Conservation (phyloP, 2,329 filamentous ascomycete genomes). For the Colletotrichum limetticola region DNA sequence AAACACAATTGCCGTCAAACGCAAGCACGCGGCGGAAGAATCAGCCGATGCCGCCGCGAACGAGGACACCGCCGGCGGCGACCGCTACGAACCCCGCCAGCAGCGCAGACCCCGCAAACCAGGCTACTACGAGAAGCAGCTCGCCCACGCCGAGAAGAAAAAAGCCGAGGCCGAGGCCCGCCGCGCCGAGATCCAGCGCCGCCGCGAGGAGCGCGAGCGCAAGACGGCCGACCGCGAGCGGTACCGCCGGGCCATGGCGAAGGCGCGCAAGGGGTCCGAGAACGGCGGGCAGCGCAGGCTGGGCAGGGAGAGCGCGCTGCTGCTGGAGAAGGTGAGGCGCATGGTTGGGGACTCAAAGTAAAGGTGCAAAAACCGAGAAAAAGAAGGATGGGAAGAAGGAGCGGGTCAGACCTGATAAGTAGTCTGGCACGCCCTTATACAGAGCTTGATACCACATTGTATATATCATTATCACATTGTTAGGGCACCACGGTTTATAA, state of each 20-base stretch:
- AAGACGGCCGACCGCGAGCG: constrained; percentile 73
- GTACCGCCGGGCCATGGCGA: constrained; percentile 75
- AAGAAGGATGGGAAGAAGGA: neutral
- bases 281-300: constrained; percentile 79
- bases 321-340: constrained; percentile 82
- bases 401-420: neutral
- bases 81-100: constrained; percentile 34
- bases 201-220: constrained; percentile 72
- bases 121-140: constrained; percentile 75
- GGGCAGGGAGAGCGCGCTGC: constrained; percentile 80
- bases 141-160: constrained; percentile 57
- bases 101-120: constrained; percentile 47
- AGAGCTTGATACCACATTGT: constrained; percentile 29
- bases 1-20: constrained; percentile 34
- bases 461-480: neutral
- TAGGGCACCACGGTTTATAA: neutral
- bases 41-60: neutral
- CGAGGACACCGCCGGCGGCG: constrained; percentile 9
- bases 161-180: constrained; percentile 55
- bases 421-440: neutral
- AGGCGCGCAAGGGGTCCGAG: constrained; percentile 73
- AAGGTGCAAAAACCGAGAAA: neutral
- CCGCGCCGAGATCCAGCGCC: constrained; percentile 53
- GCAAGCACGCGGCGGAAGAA: constrained; percentile 36
- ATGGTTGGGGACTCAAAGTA: constrained; percentile 63